Percentiles rank a stretch among this genome's conserved stretches.
Evolutionary conservation across 345 rosid genomes (phyloP).

Genomic region (Citrus australasica): DNA sequence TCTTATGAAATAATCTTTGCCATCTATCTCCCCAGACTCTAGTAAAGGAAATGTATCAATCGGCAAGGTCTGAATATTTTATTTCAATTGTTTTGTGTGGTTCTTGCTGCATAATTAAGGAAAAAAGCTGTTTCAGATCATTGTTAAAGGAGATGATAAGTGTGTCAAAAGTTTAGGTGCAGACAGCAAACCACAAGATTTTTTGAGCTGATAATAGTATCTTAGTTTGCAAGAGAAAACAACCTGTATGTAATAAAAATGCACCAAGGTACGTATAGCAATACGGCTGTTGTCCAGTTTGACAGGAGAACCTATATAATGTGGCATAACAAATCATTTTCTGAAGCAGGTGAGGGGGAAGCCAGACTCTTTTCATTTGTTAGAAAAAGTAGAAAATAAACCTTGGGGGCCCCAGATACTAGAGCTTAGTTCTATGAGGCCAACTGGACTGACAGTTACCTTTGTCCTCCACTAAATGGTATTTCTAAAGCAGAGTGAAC

Average conservation of each 20-base stretch:
- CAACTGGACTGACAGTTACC: neutral
- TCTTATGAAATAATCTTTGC: neutral
- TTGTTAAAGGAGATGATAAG: neutral
- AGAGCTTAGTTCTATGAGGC: neutral
- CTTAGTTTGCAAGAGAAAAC: neutral
- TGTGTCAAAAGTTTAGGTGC: neutral
- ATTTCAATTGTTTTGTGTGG: neutral
- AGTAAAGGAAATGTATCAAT: neutral
- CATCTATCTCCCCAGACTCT: neutral
- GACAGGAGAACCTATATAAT: neutral
- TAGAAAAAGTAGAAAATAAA: neutral
- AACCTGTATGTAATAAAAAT: neutral
- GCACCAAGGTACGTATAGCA: neutral
- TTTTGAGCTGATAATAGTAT: neutral
- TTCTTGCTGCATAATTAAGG: neutral
- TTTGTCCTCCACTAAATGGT: neutral
- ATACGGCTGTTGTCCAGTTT: neutral
- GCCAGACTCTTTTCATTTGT: neutral
- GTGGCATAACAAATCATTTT: neutral
- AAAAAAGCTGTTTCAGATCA: neutral
- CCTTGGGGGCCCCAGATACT: neutral
- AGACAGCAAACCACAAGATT: neutral
- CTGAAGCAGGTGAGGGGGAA: neutral
- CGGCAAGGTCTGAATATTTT: neutral
- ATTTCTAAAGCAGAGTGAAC: neutral